Percentiles rank a stretch among this genome's conserved stretches.
Conservation (phyloP, 495 filamentous ascomycete species). For the Aspergillus steynii region DNA sequence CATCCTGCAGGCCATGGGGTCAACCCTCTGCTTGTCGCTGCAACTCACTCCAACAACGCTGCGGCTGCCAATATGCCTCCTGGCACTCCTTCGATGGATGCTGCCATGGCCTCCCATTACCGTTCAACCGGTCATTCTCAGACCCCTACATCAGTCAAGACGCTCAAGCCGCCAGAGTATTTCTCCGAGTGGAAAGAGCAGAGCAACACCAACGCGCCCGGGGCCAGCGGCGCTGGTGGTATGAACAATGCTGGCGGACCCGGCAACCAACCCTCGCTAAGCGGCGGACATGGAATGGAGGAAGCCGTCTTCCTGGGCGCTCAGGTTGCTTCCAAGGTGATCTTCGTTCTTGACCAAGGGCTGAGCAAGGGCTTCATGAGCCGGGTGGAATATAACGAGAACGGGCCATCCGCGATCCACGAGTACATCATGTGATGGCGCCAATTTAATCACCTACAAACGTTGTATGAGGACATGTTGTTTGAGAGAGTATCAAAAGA, state of each 20-base stretch:
- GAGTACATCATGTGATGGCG: constrained; percentile 40
- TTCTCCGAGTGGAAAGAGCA: constrained; percentile 92
- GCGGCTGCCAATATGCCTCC: constrained; percentile 32
- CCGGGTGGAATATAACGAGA: constrained; percentile 75
- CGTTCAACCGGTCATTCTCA: constrained; percentile 80
- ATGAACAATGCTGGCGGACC: constrained; percentile 12
- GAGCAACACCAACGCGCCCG: constrained; percentile 48
- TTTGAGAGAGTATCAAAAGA: background rate
- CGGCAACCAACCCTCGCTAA: constrained; percentile 23
- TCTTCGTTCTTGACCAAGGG: constrained; percentile 73
- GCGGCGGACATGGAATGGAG: constrained; percentile 51
- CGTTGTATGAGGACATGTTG: background rate
- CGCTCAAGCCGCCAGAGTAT: constrained; percentile 77
- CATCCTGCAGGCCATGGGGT: constrained; percentile 60
- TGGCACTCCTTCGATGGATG: constrained; percentile 42
- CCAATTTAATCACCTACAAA: background rate
- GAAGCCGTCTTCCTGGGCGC: constrained; percentile 80
- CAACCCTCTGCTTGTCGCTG: constrained; percentile 89
- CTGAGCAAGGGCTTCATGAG: constrained; percentile 71
- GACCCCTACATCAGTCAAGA: constrained; percentile 83
- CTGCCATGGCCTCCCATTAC: constrained; percentile 32
- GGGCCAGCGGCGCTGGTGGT: constrained; percentile 27
- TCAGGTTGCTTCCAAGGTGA: constrained; percentile 72
- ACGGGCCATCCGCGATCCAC: constrained; percentile 70
- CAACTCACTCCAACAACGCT: constrained; percentile 72